Evolutionary conservation across 805 yeast species (phyloP).

Genomic region (Yarrowia keelungensis): DNA sequence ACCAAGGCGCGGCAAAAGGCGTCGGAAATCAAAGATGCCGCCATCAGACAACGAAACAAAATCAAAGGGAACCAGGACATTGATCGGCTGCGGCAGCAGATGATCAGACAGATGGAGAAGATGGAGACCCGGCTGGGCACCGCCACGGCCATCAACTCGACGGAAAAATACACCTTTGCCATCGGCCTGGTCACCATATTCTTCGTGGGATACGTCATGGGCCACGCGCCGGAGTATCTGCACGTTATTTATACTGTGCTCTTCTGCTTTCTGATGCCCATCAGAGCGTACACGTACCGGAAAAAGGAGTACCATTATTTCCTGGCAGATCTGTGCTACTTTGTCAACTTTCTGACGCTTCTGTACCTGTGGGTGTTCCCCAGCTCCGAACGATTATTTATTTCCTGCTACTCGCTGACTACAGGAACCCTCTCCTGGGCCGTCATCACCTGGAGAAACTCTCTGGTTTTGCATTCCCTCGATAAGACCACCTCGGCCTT

Average conservation of each 20-base stretch:
- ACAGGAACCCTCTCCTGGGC: conserved; percentile 93
- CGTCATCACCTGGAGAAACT: conserved; percentile 94
- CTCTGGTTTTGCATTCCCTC: conserved; percentile 86
- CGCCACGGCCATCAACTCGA: conserved; percentile 49
- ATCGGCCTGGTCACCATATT: conserved; percentile 72
- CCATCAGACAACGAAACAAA: conserved; percentile 34
- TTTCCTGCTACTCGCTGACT: conserved; percentile 83
- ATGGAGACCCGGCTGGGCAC: conserved; percentile 47
- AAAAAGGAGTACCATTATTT: conserved; percentile 82
- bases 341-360: conserved; percentile 75
- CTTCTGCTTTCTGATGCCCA: conserved; percentile 74
- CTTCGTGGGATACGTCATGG: conserved; percentile 75
- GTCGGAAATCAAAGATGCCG: conserved; percentile 37
- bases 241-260: conserved; percentile 75
- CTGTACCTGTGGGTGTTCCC: conserved; percentile 86
- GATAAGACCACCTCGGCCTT: conserved; percentile 92
- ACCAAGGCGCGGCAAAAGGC: conserved; percentile 33
- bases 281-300: conserved; percentile 81
- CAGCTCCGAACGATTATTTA: conserved; percentile 69
- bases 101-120: conserved; percentile 46
- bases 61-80: conserved; percentile 47
- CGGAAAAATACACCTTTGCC: conserved; percentile 85
- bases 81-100: conserved; percentile 45
- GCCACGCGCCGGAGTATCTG: conserved; percentile 75
- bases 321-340: conserved; percentile 92